Base-by-base conservation (phyloP, 2,329 filamentous ascomycete species). In the Geosmithia putterillii region DNA sequence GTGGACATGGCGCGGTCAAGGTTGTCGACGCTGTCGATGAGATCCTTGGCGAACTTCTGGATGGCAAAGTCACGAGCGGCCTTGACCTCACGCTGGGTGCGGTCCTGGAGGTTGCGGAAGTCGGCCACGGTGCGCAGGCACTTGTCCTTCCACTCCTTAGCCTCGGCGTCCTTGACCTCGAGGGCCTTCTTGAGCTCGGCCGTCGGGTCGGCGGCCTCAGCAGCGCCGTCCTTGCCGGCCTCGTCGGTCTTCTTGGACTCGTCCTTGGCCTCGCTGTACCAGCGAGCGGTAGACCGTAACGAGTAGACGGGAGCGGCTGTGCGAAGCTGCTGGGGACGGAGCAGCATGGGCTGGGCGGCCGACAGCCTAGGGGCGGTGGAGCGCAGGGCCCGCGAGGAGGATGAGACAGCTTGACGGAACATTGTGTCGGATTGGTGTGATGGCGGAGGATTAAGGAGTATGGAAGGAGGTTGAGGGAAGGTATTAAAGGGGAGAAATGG, bases 71-170 rank as follows among this genome's bases (percentile, higher is more conserved):
- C 86, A 54, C 83, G 82, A 18, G 90, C 86, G 18, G 76, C 67
- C 65, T 92, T 86, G 61, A 94, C 82, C 53, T 98, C 92, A 58
- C 92, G 87, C 62, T 82, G 77, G 38, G 87, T 94, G 58, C 92
- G 86, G 58, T 95, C 87, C 70, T 96, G 90, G 42, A 98, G 84
- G 69, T 96, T 98, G 61, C 87, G 87, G 77, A 94, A 96, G 57
- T 98, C 92, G 66, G 92, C 92, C 50, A 96, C 81, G 44, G 85
- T 84, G 61, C 92, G 90, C 50, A 95, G 77, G 66, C 88, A 94
- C 71, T 88, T 92, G 68, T 96, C 92, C 92, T 95, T 96, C 65
- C 94, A 75, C 41, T 95, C 88, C 48, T 84, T 60, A 41, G 61
- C 66, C 54, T 74, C 70, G 50, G 66, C 64, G 25, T 72, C 66